phyloP scores from a whole-genome alignment of 768 basidiomycete species.

The Pilatotrama ljubarskyi region DNA sequence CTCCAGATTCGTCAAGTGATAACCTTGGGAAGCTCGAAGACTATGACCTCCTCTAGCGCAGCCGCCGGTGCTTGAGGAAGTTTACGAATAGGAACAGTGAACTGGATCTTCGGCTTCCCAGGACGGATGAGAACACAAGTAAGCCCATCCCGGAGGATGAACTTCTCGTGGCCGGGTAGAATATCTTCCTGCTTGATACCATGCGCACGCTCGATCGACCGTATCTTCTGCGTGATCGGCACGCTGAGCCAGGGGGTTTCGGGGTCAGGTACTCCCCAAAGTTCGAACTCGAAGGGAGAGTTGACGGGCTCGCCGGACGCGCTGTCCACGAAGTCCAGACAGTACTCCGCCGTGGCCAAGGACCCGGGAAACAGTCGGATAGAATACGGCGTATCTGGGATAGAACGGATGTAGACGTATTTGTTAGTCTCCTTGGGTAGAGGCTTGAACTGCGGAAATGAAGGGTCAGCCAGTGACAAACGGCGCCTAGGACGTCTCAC shows the following conservation, averaged over 20 bases:
- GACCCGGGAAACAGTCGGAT: not conserved
- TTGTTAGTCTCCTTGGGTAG: too few species aligned
- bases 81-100: not conserved
- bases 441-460: too few species aligned
- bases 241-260: not conserved
- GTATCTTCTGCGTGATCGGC: not conserved
- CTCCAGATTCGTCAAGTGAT: too few species aligned
- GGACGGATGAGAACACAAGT: not conserved
- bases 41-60: too few species aligned
- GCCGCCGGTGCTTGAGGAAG: too few species aligned
- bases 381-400: not conserved
- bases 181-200: not conserved
- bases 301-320: not conserved
- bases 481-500: too few species aligned
- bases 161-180: slow-evolving; percentile 1
- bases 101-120: not conserved
- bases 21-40: too few species aligned
- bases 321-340: not conserved
- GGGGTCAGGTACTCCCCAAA: not conserved
- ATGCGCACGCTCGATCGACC: not conserved
- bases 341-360: not conserved
- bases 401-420: too few species aligned
- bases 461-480: too few species aligned
- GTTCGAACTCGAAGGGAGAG: not conserved
- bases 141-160: not conserved